Conservation (phyloP, 805 yeast species). For the Starmerella stigmatis region DNA sequence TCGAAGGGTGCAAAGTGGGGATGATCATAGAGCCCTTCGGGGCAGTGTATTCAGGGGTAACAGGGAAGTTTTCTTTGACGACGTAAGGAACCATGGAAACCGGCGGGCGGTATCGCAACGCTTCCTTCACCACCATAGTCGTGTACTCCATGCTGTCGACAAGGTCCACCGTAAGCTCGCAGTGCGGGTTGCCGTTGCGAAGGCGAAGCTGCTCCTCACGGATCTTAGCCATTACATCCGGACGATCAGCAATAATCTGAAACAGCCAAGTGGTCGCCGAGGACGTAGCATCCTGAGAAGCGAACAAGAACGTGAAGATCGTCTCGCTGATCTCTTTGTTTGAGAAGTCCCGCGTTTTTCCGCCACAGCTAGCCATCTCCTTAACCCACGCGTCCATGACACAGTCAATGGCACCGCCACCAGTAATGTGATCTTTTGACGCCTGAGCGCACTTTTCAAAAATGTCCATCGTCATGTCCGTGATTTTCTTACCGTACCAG, state of each 20-base stretch:
- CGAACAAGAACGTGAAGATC: conserved; percentile 90
- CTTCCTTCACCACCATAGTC: conserved; percentile 79
- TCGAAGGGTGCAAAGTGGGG: conserved; percentile 89
- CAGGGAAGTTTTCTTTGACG: conserved; percentile 76
- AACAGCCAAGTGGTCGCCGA: conserved; percentile 97
- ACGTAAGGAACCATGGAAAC: conserved; percentile 97
- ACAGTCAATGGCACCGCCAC: conserved; percentile 72
- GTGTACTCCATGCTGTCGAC: conserved; percentile 85
- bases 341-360: conserved; percentile 63
- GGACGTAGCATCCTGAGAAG: conserved; percentile 96
- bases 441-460: conserved; percentile 79
- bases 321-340: conserved; percentile 93
- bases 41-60: conserved; percentile 71
- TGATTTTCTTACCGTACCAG: conserved; percentile 92
- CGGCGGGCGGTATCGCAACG: conserved; percentile 92
- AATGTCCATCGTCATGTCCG: conserved; percentile 87
- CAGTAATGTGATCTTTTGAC: conserved; percentile 70
- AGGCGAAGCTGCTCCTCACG: conserved; percentile 85
- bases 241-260: conserved; percentile 92
- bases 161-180: conserved; percentile 54
- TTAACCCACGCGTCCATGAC: conserved; percentile 93
- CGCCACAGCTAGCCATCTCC: conserved; percentile 65
- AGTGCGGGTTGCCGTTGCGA: conserved; percentile 63
- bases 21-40: conserved; percentile 97
- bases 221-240: conserved; percentile 74